phyloP scores from a whole-genome alignment of 1,284 basidiomycete genomes.

The Phlebopus sp. region DNA sequence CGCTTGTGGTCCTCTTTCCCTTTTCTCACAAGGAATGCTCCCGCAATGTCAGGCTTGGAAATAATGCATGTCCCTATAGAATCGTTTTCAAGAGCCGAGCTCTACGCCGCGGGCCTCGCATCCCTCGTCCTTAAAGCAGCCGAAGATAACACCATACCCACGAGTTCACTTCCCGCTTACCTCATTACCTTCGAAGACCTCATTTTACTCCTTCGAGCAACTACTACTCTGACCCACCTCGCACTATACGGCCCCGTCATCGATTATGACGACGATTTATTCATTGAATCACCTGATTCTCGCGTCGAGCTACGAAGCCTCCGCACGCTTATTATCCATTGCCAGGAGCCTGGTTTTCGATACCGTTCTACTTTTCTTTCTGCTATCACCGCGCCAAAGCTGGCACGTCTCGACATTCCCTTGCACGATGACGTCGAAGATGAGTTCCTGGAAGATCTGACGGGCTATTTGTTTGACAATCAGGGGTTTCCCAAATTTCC shows the following conservation, averaged over 20 bases:
- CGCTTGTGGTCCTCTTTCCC: constrained; percentile 9
- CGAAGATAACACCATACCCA: constrained; percentile 9
- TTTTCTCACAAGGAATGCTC: constrained; percentile 15
- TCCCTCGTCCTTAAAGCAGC: constrained; percentile 14
- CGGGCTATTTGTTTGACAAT: constrained; percentile 13
- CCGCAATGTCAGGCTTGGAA: constrained; percentile 15
- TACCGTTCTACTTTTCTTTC: constrained; percentile 19
- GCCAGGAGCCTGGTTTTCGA: constrained; percentile 12
- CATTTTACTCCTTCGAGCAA: constrained; percentile 12
- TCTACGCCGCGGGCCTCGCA: constrained; percentile 9
- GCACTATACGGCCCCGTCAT: constrained; percentile 23
- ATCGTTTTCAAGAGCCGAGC: constrained; percentile 1
- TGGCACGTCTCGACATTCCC: constrained; percentile 20
- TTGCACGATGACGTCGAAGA: constrained; percentile 21
- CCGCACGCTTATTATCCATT: constrained; percentile 19
- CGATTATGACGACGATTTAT: constrained; percentile 14
- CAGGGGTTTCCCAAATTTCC: constrained; percentile 17
- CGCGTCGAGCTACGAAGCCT: constrained; percentile 9
- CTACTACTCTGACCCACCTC: constrained; percentile 11
- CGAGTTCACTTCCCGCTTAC: constrained; percentile 13
- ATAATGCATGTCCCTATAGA: constrained; percentile 21
- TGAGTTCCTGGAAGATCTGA: constrained; percentile 10
- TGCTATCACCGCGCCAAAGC: constrained; percentile 12
- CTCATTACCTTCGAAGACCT: constrained; percentile 16
- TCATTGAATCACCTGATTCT: not conserved